Evolutionary conservation across 495 filamentous ascomycete species (phyloP), one percentile per base, ranked within the genome.

Genomic region (Xylaria scruposa): DNA sequence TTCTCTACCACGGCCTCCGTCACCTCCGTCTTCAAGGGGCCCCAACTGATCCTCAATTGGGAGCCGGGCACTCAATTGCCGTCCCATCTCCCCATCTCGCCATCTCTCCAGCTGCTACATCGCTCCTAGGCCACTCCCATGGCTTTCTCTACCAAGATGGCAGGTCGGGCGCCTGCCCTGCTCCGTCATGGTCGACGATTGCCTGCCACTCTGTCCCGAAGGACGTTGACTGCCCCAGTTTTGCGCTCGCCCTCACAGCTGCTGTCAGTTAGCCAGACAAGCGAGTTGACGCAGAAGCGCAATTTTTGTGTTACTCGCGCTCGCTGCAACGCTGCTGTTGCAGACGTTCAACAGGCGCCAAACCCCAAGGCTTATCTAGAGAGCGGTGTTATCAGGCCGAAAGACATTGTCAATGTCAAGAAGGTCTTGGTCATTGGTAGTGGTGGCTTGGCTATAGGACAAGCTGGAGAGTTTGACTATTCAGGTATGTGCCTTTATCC

Each of bases 401-500:
- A 84, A 72, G 87, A 94, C 75, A 80, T 92, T 60, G 91, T 98
- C 54, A 91, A 97, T 83, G 96, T 99, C 68, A 97, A 95, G 86
- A 99, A 98, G 86, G 96, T 98, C n/a, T 86, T 99, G 63, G 93
- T 99, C 67, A 93, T 99, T 79, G 96, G 96, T 49, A 94, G 91
- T 83, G 96, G 96, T 82, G 96, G 96, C 82, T 88, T 99, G 72
- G 95, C 94, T 80, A 99, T 99, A 86, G 96, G 96, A 71, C 96
- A 99, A 83, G 96, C 96, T 70, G 96, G 96, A 83, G 96, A 99
- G 83, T 99, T 99, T 78, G 96, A 99, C 81, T 99, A 99, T 83
- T 98, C 97, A 73, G 96, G 95, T 88, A 73, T 44, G 76, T 75
- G 47, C 21, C 89, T 83, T 83, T 19, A 42, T 29, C 10, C 8